Evolutionary conservation across 257 asterid species (phyloP).

Genomic region (Avicennia marina): DNA sequence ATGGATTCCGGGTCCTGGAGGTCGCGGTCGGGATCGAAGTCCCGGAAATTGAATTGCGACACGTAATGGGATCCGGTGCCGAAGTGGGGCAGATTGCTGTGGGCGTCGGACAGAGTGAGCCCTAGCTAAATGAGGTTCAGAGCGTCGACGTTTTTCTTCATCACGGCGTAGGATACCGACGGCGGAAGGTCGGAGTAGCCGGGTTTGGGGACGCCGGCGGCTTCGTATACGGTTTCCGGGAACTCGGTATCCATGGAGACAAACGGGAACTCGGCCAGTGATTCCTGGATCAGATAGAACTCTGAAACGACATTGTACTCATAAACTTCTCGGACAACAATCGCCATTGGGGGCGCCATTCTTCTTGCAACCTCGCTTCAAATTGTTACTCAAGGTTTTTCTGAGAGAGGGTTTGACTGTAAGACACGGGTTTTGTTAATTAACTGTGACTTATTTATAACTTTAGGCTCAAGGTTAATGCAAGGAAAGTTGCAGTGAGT

Average conservation of each 20-base stretch:
- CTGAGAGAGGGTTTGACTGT: too few relatives aligned
- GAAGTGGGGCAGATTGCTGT: conserved; percentile 12
- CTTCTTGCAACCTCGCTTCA: too few relatives aligned
- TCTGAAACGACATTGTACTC: background rate
- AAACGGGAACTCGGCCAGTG: background rate
- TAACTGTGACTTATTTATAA: too few relatives aligned
- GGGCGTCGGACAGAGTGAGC: conserved; percentile 24
- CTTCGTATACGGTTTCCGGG: conserved; percentile 7
- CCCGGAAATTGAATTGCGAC: conserved; percentile 38
- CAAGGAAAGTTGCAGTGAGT: too few relatives aligned
- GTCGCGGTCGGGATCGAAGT: conserved; percentile 21
- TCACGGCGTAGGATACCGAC: background rate
- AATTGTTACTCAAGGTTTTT: too few relatives aligned
- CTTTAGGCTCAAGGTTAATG: too few relatives aligned
- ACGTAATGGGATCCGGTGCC: background rate
- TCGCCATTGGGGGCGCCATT: background rate
- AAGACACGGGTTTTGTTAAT: too few relatives aligned
- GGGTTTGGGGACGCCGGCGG: background rate
- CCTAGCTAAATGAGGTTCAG: conserved; percentile 33
- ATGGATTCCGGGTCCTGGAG: conserved; percentile 21
- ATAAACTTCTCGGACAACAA: background rate
- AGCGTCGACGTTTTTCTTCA: conserved; percentile 28
- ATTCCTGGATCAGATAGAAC: background rate
- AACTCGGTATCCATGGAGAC: conserved; percentile 25
- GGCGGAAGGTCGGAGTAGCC: background rate